phyloP scores from a whole-genome alignment of 768 basidiomycete species.

The Gyrodon lividus region DNA sequence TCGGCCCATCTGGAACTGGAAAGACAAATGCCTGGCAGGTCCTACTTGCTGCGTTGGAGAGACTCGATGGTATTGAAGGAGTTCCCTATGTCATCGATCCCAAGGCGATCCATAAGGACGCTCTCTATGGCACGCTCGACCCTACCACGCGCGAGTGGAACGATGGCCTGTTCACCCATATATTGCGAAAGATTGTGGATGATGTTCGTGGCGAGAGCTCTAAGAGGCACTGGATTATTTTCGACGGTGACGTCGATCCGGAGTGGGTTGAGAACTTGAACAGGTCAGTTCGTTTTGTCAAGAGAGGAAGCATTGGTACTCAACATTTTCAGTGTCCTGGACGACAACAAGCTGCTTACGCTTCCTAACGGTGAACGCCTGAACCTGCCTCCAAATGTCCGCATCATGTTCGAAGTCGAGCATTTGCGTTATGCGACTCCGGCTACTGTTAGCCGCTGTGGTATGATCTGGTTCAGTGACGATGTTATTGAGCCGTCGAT shows the following conservation, averaged over 20 bases:
- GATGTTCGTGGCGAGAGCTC: conserved; percentile 96
- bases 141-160: conserved; percentile 99
- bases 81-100: conserved; percentile 97
- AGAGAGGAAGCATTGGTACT: background rate
- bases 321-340: conserved; percentile 71
- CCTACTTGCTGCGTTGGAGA: conserved; percentile 83
- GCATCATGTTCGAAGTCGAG: conserved; percentile 99
- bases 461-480: conserved; percentile 99
- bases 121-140: conserved; percentile 94
- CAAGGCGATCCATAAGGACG: conserved; percentile 99
- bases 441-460: conserved; percentile 98
- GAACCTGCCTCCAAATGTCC: conserved; percentile 93
- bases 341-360: conserved; percentile 97
- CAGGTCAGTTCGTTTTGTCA: conserved; percentile 54
- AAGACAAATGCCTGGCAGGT: conserved; percentile 98
- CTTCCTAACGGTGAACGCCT: conserved; percentile 98
- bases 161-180: conserved; percentile 97
- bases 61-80: conserved; percentile 89
- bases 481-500: conserved; percentile 89
- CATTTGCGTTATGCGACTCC: conserved; percentile 95
- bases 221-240: conserved; percentile 98
- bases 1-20: conserved; percentile 94
- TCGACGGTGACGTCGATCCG: conserved; percentile 98
- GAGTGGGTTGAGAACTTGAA: conserved; percentile 99
- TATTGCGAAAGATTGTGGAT: conserved; percentile 96